Base-by-base conservation (phyloP, 768 basidiomycete genomes). In the Lentinula guzmanii region DNA sequence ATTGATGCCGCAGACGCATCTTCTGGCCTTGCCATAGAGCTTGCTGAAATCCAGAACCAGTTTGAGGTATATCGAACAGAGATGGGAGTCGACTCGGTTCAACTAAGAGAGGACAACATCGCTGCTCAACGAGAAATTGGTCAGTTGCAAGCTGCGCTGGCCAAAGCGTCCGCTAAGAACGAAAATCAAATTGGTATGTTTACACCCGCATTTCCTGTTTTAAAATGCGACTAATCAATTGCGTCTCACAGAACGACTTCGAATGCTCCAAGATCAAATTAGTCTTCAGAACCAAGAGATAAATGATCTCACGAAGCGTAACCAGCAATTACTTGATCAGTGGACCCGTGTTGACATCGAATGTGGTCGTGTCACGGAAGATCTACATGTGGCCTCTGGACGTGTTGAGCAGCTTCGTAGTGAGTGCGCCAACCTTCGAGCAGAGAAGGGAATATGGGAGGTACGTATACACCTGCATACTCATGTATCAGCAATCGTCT, bases 361-460 rank as follows among this genome's bases (percentile, higher is more conserved):
- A 65, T 87, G 83, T 63, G 81, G 82, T 64, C 82, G 89, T 59
- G 82, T 87, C 39, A 75, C 83, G 15, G 88, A 91, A 48, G 88
- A 91, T 48, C 75, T 90, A 9, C 77, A 83, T 21, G 72, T 78
- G 6, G 78, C 85, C 2, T 85, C 83, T 63, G 77, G 82, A 28
- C 80, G 81, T 24, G 74, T 88, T 15, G 93, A 95, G 64, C 87
- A 90, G 61, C 76, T 94, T 42, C 85, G 92, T 9, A 92, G 90
- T 65, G 95, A 98, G 67, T 84, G 80, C 64, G 90, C 91, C 2
- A 95, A 92, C 70, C 81, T 97, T 16, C 86, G 90, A 46, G 95
- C 94, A 0, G 96, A 98, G 81, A 95, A 93, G 78, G 89, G 86
- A 68, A 91, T 95, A 39, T 93, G 90, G 89, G 91, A 93, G 87